Evolutionary conservation across 495 filamentous ascomycete species (phyloP).

Genomic region (Podospora pseudopauciseta): DNA sequence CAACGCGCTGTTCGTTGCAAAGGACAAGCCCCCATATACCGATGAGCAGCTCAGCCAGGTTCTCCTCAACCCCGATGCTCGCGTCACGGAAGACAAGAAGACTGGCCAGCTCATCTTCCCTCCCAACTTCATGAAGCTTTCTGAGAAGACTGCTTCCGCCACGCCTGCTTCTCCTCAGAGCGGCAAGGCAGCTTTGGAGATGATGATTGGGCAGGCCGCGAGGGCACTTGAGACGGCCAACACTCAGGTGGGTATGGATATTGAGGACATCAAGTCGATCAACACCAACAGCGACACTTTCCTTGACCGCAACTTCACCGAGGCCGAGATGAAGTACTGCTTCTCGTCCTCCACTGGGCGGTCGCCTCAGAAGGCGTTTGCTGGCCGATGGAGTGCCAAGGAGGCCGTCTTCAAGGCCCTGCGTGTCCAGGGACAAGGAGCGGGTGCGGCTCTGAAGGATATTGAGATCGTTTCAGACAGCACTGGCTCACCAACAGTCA

Average conservation of each 20-base stretch:
- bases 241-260: slow-evolving; percentile 87
- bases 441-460: slow-evolving; percentile 83
- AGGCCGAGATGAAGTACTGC: slow-evolving; percentile 79
- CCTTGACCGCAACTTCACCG: slow-evolving; percentile 90
- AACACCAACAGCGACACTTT: slow-evolving; percentile 93
- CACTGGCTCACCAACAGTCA: slow-evolving; percentile 76
- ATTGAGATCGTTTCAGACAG: slow-evolving; percentile 86
- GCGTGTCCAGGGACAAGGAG: slow-evolving; percentile 82
- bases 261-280: slow-evolving; percentile 78
- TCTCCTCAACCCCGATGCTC: slow-evolving; percentile 92
- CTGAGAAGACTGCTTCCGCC: slow-evolving; percentile 37
- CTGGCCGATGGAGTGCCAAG: slow-evolving; percentile 93
- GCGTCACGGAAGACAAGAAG: slow-evolving; percentile 81
- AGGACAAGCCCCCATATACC: slow-evolving; percentile 82
- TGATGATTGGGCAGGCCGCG: slow-evolving; percentile 54
- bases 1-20: slow-evolving; percentile 95
- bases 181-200: slow-evolving; percentile 63
- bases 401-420: slow-evolving; percentile 98
- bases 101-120: slow-evolving; percentile 72
- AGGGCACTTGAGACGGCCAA: slow-evolving; percentile 63
- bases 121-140: slow-evolving; percentile 54
- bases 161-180: slow-evolving; percentile 19
- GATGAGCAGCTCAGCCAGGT: slow-evolving; percentile 80
- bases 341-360: slow-evolving; percentile 56
- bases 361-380: slow-evolving; percentile 77